phyloP scores from a whole-genome alignment of 2,329 filamentous ascomycete genomes.

The Hymenoscyphus infarciens region DNA sequence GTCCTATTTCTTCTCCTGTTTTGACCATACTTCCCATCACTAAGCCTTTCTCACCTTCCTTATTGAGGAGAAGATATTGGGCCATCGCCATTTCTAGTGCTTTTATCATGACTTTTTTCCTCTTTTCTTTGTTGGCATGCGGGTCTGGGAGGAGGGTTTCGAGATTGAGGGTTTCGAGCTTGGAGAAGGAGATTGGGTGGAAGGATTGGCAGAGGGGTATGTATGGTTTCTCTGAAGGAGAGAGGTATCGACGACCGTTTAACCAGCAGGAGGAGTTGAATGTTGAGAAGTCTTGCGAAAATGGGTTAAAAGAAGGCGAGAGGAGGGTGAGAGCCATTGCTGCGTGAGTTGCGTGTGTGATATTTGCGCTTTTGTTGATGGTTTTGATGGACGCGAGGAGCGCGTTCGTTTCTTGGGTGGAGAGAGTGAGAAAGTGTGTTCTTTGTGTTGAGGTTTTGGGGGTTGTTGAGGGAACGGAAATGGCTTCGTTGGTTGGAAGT shows the following conservation, averaged over 20 bases:
- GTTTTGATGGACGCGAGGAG: constrained; percentile 17
- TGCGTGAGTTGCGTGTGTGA: constrained; percentile 21
- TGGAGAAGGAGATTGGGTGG: constrained; percentile 20
- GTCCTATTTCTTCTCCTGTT: constrained; percentile 19
- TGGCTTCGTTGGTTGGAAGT: background rate
- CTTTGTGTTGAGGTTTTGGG: constrained; percentile 14
- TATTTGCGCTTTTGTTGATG: constrained; percentile 15
- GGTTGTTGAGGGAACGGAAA: constrained; percentile 11
- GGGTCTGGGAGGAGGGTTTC: background rate
- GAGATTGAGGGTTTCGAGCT: constrained; percentile 13
- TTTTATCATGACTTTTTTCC: constrained; percentile 12
- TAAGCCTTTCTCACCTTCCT: constrained; percentile 7
- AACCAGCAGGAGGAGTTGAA: constrained; percentile 27
- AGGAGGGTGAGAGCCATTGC: constrained; percentile 21
- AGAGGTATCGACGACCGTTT: constrained; percentile 25
- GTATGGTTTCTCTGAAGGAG: constrained; percentile 8
- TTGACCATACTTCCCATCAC: constrained; percentile 15
- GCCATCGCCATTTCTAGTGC: constrained; percentile 11
- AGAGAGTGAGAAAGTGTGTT: constrained; percentile 18
- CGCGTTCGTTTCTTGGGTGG: constrained; percentile 5
- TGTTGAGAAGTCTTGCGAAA: background rate
- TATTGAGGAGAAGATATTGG: constrained; percentile 17
- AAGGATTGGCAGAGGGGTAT: constrained; percentile 25
- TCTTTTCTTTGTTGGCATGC: background rate
- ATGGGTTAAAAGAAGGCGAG: background rate